These are phyloP conservation scores for Boletus sp. DNA, from an alignment of 768 basidiomycete species.

Conservation along the genomic window DNA sequence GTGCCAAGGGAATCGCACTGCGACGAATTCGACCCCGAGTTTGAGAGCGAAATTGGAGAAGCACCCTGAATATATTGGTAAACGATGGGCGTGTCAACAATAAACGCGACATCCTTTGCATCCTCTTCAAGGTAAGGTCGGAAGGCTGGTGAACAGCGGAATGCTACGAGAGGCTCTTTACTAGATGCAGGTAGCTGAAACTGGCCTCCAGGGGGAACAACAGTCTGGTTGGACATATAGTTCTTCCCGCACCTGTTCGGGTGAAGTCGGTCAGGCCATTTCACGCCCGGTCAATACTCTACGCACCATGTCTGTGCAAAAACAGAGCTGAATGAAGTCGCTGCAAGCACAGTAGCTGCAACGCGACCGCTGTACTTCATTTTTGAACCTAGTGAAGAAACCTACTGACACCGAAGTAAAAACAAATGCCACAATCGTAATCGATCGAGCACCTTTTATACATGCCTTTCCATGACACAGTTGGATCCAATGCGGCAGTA, in stretches of 20 bases:
- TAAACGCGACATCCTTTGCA: constrained; percentile 18
- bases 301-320: constrained; percentile 30
- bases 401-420: neutral
- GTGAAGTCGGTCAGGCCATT: neutral
- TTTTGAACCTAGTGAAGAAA: neutral
- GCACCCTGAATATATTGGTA: constrained; percentile 36
- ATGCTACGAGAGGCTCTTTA: constrained; percentile 38
- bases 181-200: constrained; percentile 40
- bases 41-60: constrained; percentile 28
- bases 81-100: constrained; percentile 41
- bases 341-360: constrained; percentile 10
- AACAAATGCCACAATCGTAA: neutral
- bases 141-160: constrained; percentile 47
- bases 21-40: neutral
- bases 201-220: constrained; percentile 45
- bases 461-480: neutral
- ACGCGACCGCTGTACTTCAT: constrained; percentile 19
- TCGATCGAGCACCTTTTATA: constrained; percentile 7
- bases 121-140: constrained; percentile 49
- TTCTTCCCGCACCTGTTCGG: constrained; percentile 50
- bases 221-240: constrained; percentile 40
- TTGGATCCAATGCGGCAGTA: neutral
- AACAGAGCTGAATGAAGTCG: constrained; percentile 2
- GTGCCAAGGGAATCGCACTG: constrained; percentile 5
- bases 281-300: too few species aligned